Base-by-base conservation (phyloP, 2,329 filamentous ascomycete genomes). In the Fusarium luffae region DNA sequence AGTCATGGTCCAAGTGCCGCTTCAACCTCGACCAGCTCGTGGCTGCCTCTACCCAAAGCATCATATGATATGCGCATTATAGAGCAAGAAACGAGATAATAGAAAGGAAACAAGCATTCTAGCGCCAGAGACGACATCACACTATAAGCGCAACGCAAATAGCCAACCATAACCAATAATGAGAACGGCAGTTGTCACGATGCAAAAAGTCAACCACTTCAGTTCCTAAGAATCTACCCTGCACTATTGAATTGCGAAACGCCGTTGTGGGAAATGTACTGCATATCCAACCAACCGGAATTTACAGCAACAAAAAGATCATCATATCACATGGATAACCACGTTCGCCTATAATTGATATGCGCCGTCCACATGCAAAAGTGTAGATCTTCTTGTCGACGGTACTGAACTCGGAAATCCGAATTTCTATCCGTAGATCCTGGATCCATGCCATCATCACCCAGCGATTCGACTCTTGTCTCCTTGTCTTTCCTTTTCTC, bases 301-400 rank as follows among this genome's bases (percentile, higher is more conserved):
- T 48, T 32, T 47, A 19, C 21, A 48, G 18, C 28, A 28, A 14
- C 12, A 51, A 52, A 14, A 47, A 51, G 19, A 30, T 25, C 25
- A 54, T 47, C 49, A 43, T 46, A 34, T 34, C 49, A 27, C 28
- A 55, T 34, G 41, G 25, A 37, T 13, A 12, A 32, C 27, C 43
- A 28, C 43, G 27, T 27, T 34, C 19, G 46, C 18, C 28, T 46
- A 54, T 49, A 19, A 40, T 42, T 56, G n/a, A 19, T 57, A 66
- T 66, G 40, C 61, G 46, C 51, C 48, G 49, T 46, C 37, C 49
- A 44, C n/a, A 60, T 16, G 47, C 30, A 48, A 19, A 51, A 44
- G 32, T 61, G 47, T n/a, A 41, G 66, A 66, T 69, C 18, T 52
- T 40, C 41, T 37, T 37, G 34, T 47, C 19, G 37, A 48, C 27